phyloP scores from a whole-genome alignment of 225 moss, liverwort and hornwort species.

The Marchantia polymorpha region DNA sequence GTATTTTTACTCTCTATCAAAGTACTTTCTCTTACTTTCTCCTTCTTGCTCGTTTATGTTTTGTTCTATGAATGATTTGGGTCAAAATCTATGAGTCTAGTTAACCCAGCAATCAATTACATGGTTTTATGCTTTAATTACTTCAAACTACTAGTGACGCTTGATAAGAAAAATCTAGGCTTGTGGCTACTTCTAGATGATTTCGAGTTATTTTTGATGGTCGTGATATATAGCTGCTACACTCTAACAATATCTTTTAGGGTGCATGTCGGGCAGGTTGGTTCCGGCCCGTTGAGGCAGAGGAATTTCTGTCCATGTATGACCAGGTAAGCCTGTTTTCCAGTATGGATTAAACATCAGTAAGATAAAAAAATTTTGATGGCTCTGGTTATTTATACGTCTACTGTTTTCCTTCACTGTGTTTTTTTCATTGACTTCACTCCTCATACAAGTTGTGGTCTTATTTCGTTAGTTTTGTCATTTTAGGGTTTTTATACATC shows the following conservation, averaged over 20 bases:
- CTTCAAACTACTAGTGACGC: too few relatives aligned
- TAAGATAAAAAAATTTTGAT: background rate
- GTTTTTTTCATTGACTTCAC: background rate
- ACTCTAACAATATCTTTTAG: constrained; percentile 13
- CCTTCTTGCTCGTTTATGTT: background rate
- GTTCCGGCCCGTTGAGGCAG: constrained; percentile 28
- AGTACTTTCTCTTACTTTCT: constrained; percentile 9
- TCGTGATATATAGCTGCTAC: background rate
- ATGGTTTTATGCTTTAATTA: too few relatives aligned
- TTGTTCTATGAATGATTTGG: background rate
- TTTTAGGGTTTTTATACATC: too few relatives aligned
- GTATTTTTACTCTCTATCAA: constrained; percentile 42
- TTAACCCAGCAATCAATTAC: too few relatives aligned
- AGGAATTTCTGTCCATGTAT: constrained; percentile 26
- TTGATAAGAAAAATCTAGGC: too few relatives aligned
- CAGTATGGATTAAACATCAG: background rate
- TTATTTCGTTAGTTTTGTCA: too few relatives aligned
- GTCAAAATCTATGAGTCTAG: background rate
- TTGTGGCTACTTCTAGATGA: too few relatives aligned
- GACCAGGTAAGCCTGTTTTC: constrained; percentile 16
- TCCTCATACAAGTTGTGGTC: too few relatives aligned
- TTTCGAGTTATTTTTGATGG: too few relatives aligned
- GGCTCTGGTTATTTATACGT: too few relatives aligned
- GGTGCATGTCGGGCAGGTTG: constrained; percentile 47
- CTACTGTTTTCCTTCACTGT: background rate